Evolutionary conservation across 2,329 filamentous ascomycete species (phyloP), one percentile per base, ranked within the genome.

Genomic region (Penicillium crustosum): DNA sequence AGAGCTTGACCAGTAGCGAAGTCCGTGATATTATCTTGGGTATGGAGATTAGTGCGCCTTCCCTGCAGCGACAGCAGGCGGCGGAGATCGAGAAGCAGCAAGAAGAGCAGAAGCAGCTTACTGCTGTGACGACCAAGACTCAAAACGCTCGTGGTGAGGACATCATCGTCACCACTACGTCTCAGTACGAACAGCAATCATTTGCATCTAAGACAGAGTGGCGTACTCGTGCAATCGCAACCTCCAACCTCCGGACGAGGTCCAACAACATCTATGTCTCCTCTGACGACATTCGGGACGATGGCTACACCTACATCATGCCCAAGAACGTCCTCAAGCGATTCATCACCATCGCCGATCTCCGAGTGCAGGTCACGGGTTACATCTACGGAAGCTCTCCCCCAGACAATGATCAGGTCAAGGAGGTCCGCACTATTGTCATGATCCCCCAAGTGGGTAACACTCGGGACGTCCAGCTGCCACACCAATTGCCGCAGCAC

Each of bases 261-360:
- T 86, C 94, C 49, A 99, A 97, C 83, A 97, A 99, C 77, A 96
- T 99, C 70, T 99, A 97, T 76, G 95, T 99, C 67, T 96, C 94
- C 8, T 94, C 93, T 0, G 92, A 97, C 53, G 94, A 97, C 72
- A 90, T 93, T 64, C 90, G 92, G 53, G 86, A 94, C 63, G 92
- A 96, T 59, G 91, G 93, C 39, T 89, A 90, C 71, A 99, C 93
- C 0, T 99, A 97, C 70, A 90, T 99, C 69, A 97, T 99, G 91
- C 94, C 94, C 0, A 99, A 97, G 85, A 99, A 99, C 75, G 89
- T 99, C 49, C 84, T 99, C 69, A 97, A 96, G 83, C 90, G 91
- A 64, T 99, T 99, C 82, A 97, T 99, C 78, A 94, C 91, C 25
- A 95, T 99, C 71, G 89, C 94, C 47, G 94, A 99, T 79, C 85